Percentiles rank a stretch among this genome's conserved stretches.
These are phyloP conservation scores for Gossypium ekmanianum DNA, from an alignment of 345 rosid species.

Conservation along the genomic window DNA sequence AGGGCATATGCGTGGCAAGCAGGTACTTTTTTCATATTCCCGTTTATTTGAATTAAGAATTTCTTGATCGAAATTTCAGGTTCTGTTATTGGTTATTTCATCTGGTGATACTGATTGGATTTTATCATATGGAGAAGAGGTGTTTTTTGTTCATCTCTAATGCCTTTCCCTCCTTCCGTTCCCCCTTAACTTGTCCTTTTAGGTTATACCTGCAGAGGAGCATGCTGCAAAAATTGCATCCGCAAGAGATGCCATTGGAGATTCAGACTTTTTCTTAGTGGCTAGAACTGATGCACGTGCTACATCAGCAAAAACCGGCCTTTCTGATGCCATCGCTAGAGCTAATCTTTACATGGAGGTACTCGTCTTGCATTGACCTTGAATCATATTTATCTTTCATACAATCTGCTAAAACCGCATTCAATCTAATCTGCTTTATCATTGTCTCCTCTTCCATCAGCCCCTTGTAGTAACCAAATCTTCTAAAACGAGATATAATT, in stretches of 20 bases:
- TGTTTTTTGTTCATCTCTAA: neutral
- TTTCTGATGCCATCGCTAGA: slow-evolving; percentile 50
- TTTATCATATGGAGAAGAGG: neutral
- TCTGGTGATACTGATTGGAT: neutral
- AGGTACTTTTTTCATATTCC: slow-evolving; percentile 30
- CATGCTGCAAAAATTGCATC: slow-evolving; percentile 53
- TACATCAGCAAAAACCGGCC: slow-evolving; percentile 43
- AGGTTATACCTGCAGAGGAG: slow-evolving; percentile 54
- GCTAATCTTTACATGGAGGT: slow-evolving; percentile 55
- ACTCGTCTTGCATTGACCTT: neutral
- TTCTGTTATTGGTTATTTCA: neutral
- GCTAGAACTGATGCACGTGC: slow-evolving; percentile 52
- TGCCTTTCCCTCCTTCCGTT: neutral
- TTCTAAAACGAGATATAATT: no score
- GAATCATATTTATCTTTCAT: neutral
- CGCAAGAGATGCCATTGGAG: slow-evolving; percentile 51
- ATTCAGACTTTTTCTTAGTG: slow-evolving; percentile 50
- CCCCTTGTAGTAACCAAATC: neutral
- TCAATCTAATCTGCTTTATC: neutral
- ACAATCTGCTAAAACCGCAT: neutral
- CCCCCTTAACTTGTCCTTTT: neutral
- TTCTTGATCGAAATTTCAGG: neutral
- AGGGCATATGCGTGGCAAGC: slow-evolving; percentile 60
- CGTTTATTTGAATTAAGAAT: neutral
- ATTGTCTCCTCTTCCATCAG: neutral